These are phyloP conservation scores for Myochromella boudieri DNA, from an alignment of 768 basidiomycete genomes.

Conservation along the genomic window DNA sequence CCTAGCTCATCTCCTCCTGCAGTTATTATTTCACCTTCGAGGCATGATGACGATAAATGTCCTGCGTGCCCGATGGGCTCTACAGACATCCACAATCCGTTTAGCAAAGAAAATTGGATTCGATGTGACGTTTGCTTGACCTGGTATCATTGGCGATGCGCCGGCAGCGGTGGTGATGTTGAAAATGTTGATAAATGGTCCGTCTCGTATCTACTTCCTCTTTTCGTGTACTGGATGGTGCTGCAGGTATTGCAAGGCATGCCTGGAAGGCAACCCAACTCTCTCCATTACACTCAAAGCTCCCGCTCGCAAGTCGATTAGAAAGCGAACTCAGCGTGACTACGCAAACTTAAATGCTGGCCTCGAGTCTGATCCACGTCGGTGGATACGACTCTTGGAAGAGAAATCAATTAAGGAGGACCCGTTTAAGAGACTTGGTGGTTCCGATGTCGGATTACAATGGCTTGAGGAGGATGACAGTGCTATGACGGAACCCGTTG, in stretches of 20 bases:
- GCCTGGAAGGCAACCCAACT: conserved; percentile 56
- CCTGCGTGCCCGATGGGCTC: conserved; percentile 50
- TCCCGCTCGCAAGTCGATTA: conserved; percentile 78
- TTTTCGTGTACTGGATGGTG: conserved; percentile 8
- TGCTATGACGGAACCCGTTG: conserved; percentile 81
- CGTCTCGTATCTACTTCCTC: conserved; percentile 19
- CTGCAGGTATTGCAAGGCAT: conserved; percentile 69
- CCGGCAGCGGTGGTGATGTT: conserved; percentile 62
- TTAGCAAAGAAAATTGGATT: conserved; percentile 75
- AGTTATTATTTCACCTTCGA: conserved; percentile 17
- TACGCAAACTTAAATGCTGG: conserved; percentile 77
- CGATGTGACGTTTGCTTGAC: conserved; percentile 78
- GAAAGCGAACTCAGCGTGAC: conserved; percentile 73
- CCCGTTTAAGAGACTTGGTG: conserved; percentile 67
- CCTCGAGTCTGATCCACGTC: conserved; percentile 58
- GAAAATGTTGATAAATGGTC: conserved; percentile 80
- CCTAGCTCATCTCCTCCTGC: conserved; percentile 28
- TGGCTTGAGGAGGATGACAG: conserved; percentile 74
- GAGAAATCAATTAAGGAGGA: conserved; percentile 62
- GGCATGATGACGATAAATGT: conserved; percentile 34
- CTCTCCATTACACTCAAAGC: conserved; percentile 72
- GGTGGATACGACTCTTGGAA: conserved; percentile 72
- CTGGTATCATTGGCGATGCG: conserved; percentile 87
- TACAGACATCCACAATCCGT: conserved; percentile 29
- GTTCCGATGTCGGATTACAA: conserved; percentile 61